A percentile compares a stretch with the other conserved stretches of the same genome.
Evolutionary conservation across 148 eudicot genomes (phyloP).

Genomic region (Spergularia bocconei): DNA sequence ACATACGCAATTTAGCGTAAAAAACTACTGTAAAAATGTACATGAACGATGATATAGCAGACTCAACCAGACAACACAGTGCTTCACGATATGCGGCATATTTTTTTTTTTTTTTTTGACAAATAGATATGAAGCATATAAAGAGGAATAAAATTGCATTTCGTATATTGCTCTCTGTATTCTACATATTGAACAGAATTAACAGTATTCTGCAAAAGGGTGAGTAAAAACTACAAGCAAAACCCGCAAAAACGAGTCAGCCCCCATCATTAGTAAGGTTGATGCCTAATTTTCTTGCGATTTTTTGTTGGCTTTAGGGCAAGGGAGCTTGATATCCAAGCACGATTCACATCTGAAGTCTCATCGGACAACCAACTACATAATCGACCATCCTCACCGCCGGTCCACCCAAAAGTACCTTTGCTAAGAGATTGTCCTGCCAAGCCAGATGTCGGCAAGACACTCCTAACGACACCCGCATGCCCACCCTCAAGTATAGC

Average conservation of each 20-base stretch:
- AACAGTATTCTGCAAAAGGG: background rate
- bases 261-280: conserved; percentile 49
- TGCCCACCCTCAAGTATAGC: conserved; percentile 93
- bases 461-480: conserved; percentile 65
- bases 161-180: background rate
- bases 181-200: background rate
- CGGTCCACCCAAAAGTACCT: conserved; percentile 90
- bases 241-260: background rate
- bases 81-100: too few species aligned
- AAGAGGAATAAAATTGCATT: background rate
- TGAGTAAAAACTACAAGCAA: background rate
- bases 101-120: too few species aligned
- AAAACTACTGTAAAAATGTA: too few species aligned
- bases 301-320: conserved; percentile 47
- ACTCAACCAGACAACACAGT: too few species aligned
- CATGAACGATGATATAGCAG: too few species aligned
- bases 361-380: conserved; percentile 91
- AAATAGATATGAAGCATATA: background rate
- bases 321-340: conserved; percentile 71
- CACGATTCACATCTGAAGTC: conserved; percentile 43
- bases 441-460: conserved; percentile 49
- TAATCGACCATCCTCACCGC: conserved; percentile 94
- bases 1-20: too few species aligned
- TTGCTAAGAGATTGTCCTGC: conserved; percentile 28
- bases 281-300: conserved; percentile 62